A percentile compares a stretch with the other conserved stretches of the same genome.
These are phyloP conservation scores for Chrysanthemum seticuspe DNA, from an alignment of 129 eudicot genomes.

Conservation along the genomic window DNA sequence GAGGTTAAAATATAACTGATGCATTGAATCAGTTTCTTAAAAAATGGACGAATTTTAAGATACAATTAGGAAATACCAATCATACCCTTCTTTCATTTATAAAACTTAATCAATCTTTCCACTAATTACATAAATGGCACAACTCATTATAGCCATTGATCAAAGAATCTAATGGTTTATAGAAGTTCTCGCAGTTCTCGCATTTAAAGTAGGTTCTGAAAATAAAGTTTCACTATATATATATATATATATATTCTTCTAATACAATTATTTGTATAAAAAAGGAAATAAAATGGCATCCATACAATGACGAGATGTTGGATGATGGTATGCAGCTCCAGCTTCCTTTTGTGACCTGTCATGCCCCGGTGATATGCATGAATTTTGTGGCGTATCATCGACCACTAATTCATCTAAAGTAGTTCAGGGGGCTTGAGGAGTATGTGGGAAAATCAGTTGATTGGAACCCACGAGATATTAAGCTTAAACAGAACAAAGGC, in stretches of 20 bases:
- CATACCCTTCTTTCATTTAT: no score
- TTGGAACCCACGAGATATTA: background rate
- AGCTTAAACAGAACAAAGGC: background rate
- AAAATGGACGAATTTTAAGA: no score
- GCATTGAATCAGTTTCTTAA: no score
- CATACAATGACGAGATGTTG: background rate
- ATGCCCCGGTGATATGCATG: constrained; percentile 7
- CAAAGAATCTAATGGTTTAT: no score
- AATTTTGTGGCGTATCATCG: constrained; percentile 3
- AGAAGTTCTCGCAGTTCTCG: no score
- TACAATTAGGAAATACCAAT: no score
- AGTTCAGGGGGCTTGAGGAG: background rate
- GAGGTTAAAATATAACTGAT: no score
- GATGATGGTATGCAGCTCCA: background rate
- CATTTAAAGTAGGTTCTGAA: no score
- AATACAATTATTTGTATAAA: constrained; percentile 12
- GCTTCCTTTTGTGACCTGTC: background rate
- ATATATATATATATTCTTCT: background rate
- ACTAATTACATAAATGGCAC: no score
- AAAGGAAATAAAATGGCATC: background rate
- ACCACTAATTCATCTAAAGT: background rate
- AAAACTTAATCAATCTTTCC: no score
- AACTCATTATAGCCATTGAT: no score
- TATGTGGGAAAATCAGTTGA: background rate
- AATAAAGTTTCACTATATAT: no score